Percentiles rank a stretch among this genome's conserved stretches.
Conservation (phyloP, 2,329 filamentous ascomycete species). For the Teratosphaeria nubilosa region DNA sequence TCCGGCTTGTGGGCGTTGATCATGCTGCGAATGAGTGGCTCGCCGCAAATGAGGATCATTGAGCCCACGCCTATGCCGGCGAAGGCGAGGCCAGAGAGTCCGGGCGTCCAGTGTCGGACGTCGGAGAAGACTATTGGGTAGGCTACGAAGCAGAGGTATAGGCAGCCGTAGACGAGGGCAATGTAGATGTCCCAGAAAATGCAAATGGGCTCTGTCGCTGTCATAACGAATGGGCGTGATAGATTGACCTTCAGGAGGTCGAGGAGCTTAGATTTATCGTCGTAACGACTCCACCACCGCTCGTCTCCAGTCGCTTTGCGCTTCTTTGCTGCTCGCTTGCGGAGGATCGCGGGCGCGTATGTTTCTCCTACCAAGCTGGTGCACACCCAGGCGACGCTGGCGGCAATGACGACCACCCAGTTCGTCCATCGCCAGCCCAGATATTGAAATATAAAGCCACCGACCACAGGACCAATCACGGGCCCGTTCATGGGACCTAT, state of each 20-base stretch:
- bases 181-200: constrained; percentile 66
- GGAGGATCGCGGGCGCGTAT: constrained; percentile 62
- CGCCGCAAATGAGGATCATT: constrained; percentile 41
- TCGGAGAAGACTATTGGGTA: constrained; percentile 76
- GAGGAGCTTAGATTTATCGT: constrained; percentile 55
- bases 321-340: constrained; percentile 52
- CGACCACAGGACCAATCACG: constrained; percentile 57
- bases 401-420: constrained; percentile 68
- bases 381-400: constrained; percentile 50
- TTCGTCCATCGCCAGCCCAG: constrained; percentile 64
- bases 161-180: constrained; percentile 70
- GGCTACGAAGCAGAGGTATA: constrained; percentile 81
- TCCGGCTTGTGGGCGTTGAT: constrained; percentile 70
- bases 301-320: constrained; percentile 61
- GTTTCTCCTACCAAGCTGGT: constrained; percentile 60
- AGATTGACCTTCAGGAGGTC: constrained; percentile 65
- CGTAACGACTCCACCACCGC: constrained; percentile 71
- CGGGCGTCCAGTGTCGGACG: constrained; percentile 65
- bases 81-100: constrained; percentile 68
- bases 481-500: constrained; percentile 73
- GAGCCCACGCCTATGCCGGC: constrained; percentile 56
- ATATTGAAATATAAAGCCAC: constrained; percentile 68
- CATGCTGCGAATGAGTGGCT: constrained; percentile 63
- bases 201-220: constrained; percentile 74
- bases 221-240: constrained; percentile 65